These are phyloP conservation scores for Colletotrichum abscissum DNA, from an alignment of 2,329 filamentous ascomycete species.

Conservation along the genomic window DNA sequence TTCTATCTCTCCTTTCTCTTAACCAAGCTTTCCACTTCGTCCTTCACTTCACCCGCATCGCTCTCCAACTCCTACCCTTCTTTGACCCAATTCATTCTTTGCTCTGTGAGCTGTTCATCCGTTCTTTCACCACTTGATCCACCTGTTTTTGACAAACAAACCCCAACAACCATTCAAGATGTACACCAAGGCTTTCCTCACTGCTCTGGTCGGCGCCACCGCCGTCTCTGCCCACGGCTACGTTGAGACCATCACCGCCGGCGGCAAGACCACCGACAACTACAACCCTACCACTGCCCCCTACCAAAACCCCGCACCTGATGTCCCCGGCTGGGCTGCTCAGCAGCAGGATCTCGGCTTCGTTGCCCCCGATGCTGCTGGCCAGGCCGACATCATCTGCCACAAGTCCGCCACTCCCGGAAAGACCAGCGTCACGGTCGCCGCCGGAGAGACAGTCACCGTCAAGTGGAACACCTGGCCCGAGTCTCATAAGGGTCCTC, in stretches of 20 bases:
- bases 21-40: slow-evolving; percentile 20
- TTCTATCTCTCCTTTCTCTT: background rate
- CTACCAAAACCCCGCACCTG: slow-evolving; percentile 41
- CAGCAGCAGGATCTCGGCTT: slow-evolving; percentile 53
- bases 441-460: slow-evolving; percentile 68
- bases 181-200: slow-evolving; percentile 37
- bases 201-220: slow-evolving; percentile 38
- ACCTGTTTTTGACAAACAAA: background rate
- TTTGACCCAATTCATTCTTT: slow-evolving; percentile 27
- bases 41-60: slow-evolving; percentile 28
- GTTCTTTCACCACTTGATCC: slow-evolving; percentile 9
- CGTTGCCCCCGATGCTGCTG: slow-evolving; percentile 55
- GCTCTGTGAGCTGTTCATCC: slow-evolving; percentile 33
- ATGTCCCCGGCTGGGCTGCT: slow-evolving; percentile 38
- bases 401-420: slow-evolving; percentile 56
- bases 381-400: slow-evolving; percentile 58
- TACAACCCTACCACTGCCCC: slow-evolving; percentile 41
- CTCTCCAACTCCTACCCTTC: slow-evolving; percentile 21
- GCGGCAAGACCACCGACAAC: slow-evolving; percentile 44
- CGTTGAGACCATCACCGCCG: slow-evolving; percentile 44
- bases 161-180: slow-evolving; percentile 12
- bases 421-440: slow-evolving; percentile 54
- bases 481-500: slow-evolving; percentile 69
- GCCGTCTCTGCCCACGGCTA: slow-evolving; percentile 46
- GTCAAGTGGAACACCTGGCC: slow-evolving; percentile 76